A percentile compares a stretch with the other conserved stretches of the same genome.
Conservation (phyloP, 164 flowering plant species). For the Amborella trichopoda region DNA sequence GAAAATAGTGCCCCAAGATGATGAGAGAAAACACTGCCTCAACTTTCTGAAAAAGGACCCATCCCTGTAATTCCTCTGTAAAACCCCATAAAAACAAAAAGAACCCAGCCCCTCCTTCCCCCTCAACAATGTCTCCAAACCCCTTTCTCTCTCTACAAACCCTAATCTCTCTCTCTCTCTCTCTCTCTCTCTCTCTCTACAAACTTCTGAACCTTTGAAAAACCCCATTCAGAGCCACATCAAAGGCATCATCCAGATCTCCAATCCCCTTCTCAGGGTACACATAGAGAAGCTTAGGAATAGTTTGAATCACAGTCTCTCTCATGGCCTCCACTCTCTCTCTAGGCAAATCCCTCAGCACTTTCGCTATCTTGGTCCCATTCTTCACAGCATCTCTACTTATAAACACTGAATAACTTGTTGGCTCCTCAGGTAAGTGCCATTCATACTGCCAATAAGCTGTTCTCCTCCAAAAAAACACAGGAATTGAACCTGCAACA, state of each 20-base stretch:
- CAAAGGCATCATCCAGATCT: slow-evolving; percentile 62
- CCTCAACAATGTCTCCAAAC: background rate
- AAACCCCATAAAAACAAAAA: background rate
- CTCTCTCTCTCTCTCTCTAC: slow-evolving; percentile 3
- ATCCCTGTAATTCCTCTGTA: background rate
- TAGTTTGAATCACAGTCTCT: slow-evolving; percentile 51
- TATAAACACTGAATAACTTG: slow-evolving; percentile 76
- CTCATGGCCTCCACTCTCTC: slow-evolving; percentile 57
- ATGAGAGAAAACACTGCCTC: background rate
- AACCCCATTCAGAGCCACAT: slow-evolving; percentile 75
- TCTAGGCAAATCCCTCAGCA: slow-evolving; percentile 37
- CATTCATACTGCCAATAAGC: slow-evolving; percentile 83
- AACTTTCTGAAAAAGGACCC: background rate
- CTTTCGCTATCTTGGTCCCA: slow-evolving; percentile 43
- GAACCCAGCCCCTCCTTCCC: background rate
- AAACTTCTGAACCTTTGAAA: slow-evolving; percentile 51
- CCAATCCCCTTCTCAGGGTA: slow-evolving; percentile 34
- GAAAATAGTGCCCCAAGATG: background rate
- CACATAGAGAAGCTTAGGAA: slow-evolving; percentile 70
- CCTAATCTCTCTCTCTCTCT: background rate
- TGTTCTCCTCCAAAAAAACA: slow-evolving; percentile 80
- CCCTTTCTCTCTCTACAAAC: slow-evolving; percentile 3
- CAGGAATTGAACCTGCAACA: slow-evolving; percentile 81
- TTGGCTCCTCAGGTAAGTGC: slow-evolving; percentile 66
- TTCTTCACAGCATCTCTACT: slow-evolving; percentile 56